A percentile compares a stretch with the other conserved stretches of the same genome.
Evolutionary conservation across 345 rosid species (phyloP).

Genomic region (Sapria himalayana): DNA sequence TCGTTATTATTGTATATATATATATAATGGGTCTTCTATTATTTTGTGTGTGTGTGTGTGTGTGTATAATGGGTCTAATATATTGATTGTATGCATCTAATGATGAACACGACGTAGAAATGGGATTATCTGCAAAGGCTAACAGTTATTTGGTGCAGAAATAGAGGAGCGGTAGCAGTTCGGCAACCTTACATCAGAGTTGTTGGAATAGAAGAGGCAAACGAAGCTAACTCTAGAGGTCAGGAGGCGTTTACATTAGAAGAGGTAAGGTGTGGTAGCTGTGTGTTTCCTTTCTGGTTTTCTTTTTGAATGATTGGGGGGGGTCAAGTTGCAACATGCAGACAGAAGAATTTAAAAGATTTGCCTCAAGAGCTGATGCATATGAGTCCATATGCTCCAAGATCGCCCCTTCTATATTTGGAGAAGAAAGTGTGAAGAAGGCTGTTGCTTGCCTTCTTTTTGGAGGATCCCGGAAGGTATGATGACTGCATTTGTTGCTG

Average conservation of each 20-base stretch:
- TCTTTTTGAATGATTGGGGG: neutral
- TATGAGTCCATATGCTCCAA: constrained; percentile 46
- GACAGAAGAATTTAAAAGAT: constrained; percentile 80
- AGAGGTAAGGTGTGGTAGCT: constrained; percentile 29
- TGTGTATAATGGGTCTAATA: neutral
- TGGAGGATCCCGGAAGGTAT: constrained; percentile 90
- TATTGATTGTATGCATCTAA: no score
- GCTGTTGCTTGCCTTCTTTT: constrained; percentile 88
- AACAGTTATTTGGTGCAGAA: constrained; percentile 44
- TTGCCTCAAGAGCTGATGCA: constrained; percentile 43
- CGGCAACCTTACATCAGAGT: constrained; percentile 89
- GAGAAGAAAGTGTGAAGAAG: constrained; percentile 73
- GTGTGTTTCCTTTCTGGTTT: no score
- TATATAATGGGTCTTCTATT: no score
- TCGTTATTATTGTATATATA: no score
- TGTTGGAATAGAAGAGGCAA: constrained; percentile 70
- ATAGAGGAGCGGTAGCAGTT: constrained; percentile 83
- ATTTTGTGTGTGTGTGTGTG: no score
- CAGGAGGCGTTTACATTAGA: constrained; percentile 54
- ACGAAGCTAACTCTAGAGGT: constrained; percentile 60
- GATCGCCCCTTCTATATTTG: constrained; percentile 89
- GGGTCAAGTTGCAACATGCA: constrained; percentile 9
- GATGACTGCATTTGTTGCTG: constrained; percentile 4
- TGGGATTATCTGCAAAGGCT: no score
- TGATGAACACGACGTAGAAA: no score